phyloP scores from a whole-genome alignment of 1,284 basidiomycete species.

The Schizopora paradoxa region DNA sequence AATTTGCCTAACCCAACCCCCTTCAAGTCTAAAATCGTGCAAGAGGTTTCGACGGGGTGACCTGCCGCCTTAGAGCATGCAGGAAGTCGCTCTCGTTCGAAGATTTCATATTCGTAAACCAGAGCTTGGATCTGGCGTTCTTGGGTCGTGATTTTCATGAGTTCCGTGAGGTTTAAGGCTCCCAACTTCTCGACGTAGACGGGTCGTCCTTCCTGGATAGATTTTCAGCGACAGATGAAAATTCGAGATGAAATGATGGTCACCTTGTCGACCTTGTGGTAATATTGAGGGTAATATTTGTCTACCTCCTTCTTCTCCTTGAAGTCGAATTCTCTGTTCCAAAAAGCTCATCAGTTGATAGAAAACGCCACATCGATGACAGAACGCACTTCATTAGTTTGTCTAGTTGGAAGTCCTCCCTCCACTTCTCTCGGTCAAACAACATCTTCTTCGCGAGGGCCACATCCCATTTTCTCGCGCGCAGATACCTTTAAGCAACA shows the following conservation, averaged over 20 bases:
- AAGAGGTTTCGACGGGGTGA: conserved; percentile 93
- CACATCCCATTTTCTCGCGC: conserved; percentile 92
- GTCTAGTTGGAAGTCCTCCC: conserved; percentile 85
- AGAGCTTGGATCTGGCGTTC: conserved; percentile 90
- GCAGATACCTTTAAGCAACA: conserved; percentile 60
- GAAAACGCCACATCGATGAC: not conserved
- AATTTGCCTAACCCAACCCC: conserved; percentile 82
- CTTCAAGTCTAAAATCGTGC: conserved; percentile 94
- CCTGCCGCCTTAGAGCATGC: conserved; percentile 73
- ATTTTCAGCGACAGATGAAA: too few species aligned
- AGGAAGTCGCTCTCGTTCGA: conserved; percentile 74
- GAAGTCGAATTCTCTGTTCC: conserved; percentile 80
- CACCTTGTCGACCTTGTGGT: conserved; percentile 95
- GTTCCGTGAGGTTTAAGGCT: conserved; percentile 80
- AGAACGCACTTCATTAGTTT: conserved; percentile 72
- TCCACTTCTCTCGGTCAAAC: conserved; percentile 81
- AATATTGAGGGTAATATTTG: conserved; percentile 94
- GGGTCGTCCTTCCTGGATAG: conserved; percentile 86
- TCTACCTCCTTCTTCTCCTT: conserved; percentile 80
- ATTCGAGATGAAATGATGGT: conserved; percentile 16
- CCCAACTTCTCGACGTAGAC: conserved; percentile 94
- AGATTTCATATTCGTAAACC: conserved; percentile 93
- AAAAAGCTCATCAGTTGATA: not conserved
- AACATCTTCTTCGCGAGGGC: conserved; percentile 83
- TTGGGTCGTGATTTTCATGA: conserved; percentile 78